Base-by-base conservation (phyloP, 1,284 basidiomycete species). In the Coniferiporia sulphurascens region DNA sequence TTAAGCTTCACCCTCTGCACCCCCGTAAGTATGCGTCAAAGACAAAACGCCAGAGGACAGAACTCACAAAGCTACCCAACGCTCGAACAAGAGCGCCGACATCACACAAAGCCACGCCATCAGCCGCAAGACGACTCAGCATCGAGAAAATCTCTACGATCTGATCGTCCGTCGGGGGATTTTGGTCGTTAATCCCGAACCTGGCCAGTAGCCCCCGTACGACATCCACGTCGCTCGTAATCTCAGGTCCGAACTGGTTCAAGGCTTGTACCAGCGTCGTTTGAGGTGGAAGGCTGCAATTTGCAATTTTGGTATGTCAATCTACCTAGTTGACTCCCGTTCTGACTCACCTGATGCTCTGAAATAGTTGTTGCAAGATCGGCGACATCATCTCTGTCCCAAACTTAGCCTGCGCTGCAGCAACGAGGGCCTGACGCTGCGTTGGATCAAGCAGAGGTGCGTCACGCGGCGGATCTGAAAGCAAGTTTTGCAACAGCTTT, bases 401-500 rank as follows among this genome's bases (percentile, higher is more conserved):
- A 68, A 87, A 89, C 73, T 91, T 91, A 52, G 84, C 78, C 69
- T 89, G 87, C 32, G 83, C 83, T 54, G 90, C 85, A 13, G 80
- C 76, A 53, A 93, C 82, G 52, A 93, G 77, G 36, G 84, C 83
- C 67, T 89, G 84, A 19, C 88, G 79, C 70, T 91, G 89, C 8
- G 78, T 72, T 35, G 79, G 75, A 70, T 91, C 89, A 61, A 93
- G 72, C 43, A 87, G 73, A 50, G 89, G 86, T 17, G 80, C 73
- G 64, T 91, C 89, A 48, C 76, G 70, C 12, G 82, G 78, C 9
- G 82, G 75, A 68, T 89, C 61, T n/a, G 57, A 22, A 62, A 95
- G 80, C 60, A 95, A 78, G 71, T 91, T 90, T 56, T 86, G 79
- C 74, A 94, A 81, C 65, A 95, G 77, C 73, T 89, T 89, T 60